These are phyloP conservation scores for Thuidium tamariscinum DNA, from an alignment of 225 moss, liverwort and hornwort species.

Conservation along the genomic window DNA sequence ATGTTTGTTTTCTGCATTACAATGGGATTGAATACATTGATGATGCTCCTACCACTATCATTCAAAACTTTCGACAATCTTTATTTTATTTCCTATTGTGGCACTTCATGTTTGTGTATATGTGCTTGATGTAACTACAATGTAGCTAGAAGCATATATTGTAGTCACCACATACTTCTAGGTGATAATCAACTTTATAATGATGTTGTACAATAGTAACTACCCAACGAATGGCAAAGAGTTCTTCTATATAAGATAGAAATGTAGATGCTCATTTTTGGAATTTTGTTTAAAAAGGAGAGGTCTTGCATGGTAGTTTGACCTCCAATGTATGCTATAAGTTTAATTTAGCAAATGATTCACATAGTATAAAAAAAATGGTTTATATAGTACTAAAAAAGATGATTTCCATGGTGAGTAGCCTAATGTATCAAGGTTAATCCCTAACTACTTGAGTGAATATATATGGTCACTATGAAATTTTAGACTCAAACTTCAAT, in stretches of 20 bases:
- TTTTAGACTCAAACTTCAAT: too few relatives aligned
- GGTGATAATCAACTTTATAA: background rate
- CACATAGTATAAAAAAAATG: rapidly evolving
- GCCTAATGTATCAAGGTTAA: rapidly evolving
- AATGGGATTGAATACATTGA: background rate
- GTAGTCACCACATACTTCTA: background rate
- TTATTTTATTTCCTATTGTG: background rate
- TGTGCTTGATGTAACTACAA: background rate
- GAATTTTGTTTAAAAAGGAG: background rate
- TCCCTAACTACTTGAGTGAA: too few relatives aligned
- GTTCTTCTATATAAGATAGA: rapidly evolving
- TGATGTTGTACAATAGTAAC: rapidly evolving
- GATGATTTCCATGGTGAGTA: background rate
- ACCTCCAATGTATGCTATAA: background rate
- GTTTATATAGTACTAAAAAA: rapidly evolving
- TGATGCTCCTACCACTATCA: background rate
- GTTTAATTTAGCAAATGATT: background rate
- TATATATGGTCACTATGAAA: too few relatives aligned
- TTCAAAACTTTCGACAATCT: background rate
- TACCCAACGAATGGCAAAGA: rapidly evolving
- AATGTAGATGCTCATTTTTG: rapidly evolving
- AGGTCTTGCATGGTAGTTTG: background rate
- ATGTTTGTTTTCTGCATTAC: conserved; percentile 6
- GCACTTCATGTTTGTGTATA: background rate
- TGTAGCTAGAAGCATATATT: background rate